Base-by-base conservation (phyloP, 805 yeast genomes). In the Candida pseudofarinosa region DNA sequence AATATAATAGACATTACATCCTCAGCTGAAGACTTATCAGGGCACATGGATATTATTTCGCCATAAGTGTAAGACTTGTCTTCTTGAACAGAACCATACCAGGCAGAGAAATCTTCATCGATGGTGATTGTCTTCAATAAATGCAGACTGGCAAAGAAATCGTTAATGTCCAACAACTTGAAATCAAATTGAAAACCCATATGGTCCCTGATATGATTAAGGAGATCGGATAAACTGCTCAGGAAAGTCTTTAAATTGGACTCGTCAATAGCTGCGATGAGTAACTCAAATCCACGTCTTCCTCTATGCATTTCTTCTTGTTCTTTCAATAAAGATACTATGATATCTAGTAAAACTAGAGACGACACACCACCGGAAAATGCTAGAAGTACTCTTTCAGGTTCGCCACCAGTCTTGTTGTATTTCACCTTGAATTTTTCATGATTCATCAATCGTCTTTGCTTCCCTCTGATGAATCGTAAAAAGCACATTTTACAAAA, bases 401-500 rank as follows among this genome's bases (percentile, higher is more conserved):
- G 46, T 3, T 51, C 40, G 28, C 56, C 62, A 12, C 63, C 67
- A 14, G 66, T 65, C 1, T 63, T 62, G 12, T 78, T 79, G 52
- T 68, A 88, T 53, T 81, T 76, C 17, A 85, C 90, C 55, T 87
- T 85, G 64, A 76, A 89, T 42, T 73, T 77, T 12, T 85, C 89
- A 49, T 74, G 77, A 58, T 67, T 71, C 88, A 91, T 80, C 55
- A 76, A 85, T 55, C 84, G 85, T 47, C 96, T 72, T 61, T 87
- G 89, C 59, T 90, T 90, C 18, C 87, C 82, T 44, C 83, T 73
- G 31, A 90, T 71, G 57, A 88, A 90, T 45, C 81, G 73, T 16
- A 76, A 56, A 52, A 88, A 91, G 60, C 98, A 90, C 2, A 45
- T 44, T 45, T 67, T 62, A 62, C 95, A 86, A 45, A 83, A 83